Conservation (phyloP, 2,329 filamentous ascomycete genomes). For the Calonectria pteridis region DNA sequence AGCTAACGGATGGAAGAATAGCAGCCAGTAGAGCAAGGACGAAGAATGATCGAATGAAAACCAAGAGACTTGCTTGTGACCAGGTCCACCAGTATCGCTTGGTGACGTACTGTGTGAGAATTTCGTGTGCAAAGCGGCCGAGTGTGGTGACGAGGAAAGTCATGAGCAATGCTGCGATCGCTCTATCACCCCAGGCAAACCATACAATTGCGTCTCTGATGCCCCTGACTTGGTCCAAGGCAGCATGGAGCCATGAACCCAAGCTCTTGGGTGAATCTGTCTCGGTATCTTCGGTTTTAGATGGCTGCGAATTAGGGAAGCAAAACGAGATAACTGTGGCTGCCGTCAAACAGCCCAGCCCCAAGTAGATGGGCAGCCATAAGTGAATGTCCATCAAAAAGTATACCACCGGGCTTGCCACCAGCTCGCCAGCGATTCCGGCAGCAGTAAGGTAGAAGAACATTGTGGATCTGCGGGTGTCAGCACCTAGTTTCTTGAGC, state of each 20-base stretch:
- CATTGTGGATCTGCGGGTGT: background rate
- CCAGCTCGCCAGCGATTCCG: background rate
- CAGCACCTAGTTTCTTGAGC: background rate
- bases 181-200: conserved; percentile 1
- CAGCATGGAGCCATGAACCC: background rate
- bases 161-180: background rate
- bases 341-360: background rate
- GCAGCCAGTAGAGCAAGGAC: background rate
- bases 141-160: background rate
- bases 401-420: background rate
- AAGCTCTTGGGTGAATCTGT: background rate
- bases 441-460: background rate
- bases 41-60: background rate
- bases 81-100: background rate
- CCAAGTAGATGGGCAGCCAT: background rate
- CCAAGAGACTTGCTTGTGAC: background rate
- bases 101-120: background rate
- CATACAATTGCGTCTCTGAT: background rate
- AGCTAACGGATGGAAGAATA: background rate
- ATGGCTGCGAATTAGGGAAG: background rate
- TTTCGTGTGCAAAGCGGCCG: background rate
- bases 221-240: background rate
- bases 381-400: background rate
- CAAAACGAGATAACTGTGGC: background rate
- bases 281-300: too few species aligned